These are phyloP conservation scores for Penicillium concentricum DNA, from an alignment of 2,329 filamentous ascomycete genomes.

Conservation along the genomic window DNA sequence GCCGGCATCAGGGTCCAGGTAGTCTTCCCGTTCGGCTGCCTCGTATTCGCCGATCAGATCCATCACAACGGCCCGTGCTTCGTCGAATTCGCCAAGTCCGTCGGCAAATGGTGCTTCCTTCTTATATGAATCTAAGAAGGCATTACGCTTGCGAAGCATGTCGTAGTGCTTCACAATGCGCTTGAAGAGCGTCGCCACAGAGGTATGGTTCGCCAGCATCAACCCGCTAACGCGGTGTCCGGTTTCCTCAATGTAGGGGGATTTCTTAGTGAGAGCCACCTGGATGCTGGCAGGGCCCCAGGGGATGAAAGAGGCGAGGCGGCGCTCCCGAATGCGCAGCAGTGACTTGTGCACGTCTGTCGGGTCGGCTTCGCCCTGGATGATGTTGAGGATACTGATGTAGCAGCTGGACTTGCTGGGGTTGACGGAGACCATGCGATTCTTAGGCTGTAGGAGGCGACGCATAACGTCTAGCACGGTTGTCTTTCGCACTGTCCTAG, in stretches of 20 bases:
- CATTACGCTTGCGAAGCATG: conserved; percentile 90
- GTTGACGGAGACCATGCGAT: conserved; percentile 96
- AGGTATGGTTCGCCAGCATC: conserved; percentile 98
- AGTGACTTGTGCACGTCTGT: conserved; percentile 98
- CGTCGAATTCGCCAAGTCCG: conserved; percentile 90
- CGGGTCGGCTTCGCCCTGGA: conserved; percentile 96
- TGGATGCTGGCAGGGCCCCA: conserved; percentile 98
- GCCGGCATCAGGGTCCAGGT: conserved; percentile 71
- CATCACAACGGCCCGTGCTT: conserved; percentile 84
- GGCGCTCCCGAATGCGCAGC: conserved; percentile 88
- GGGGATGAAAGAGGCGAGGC: conserved; percentile 93
- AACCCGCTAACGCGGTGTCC: conserved; percentile 85
- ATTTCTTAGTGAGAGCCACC: conserved; percentile 93
- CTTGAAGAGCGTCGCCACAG: conserved; percentile 94
- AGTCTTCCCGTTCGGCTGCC: conserved; percentile 86
- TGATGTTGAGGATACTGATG: conserved; percentile 98
- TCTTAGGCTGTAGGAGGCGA: conserved; percentile 91
- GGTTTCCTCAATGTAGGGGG: conserved; percentile 90
- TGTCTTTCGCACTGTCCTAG: conserved; percentile 96
- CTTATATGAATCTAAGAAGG: conserved; percentile 95
- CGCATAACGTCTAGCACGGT: conserved; percentile 98
- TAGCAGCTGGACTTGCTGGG: conserved; percentile 98
- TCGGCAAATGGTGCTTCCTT: conserved; percentile 92
- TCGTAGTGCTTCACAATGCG: conserved; percentile 91
- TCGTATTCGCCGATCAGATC: conserved; percentile 95